Evolutionary conservation across 805 yeast genomes (phyloP), one percentile per base, ranked within the genome.

Genomic region (Kodamaea sagamina): DNA sequence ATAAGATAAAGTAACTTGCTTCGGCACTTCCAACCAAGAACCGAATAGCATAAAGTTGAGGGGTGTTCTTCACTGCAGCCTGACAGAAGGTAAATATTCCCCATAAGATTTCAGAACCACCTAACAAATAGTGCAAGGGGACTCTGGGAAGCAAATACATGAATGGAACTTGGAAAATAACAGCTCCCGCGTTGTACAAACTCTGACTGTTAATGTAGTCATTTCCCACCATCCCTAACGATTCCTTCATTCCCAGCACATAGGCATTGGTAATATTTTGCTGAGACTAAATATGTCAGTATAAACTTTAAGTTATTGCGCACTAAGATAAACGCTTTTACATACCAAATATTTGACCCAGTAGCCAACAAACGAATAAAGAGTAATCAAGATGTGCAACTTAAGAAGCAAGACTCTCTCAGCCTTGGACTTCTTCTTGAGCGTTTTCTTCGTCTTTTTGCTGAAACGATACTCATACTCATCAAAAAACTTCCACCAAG

Each of bases 401-500:
- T 71, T 71, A 17, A 63, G 39, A 11, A 70, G 49, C 19, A 65
- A 58, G 29, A 45, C 53, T 9, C 57, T 58, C 47, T 67, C 74
- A 32, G 41, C 41, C 29, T 12, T n/a, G 12, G 42, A 19, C 26
- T 37, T 36, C 35, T 41, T 19, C 36, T 46, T 46, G 41, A 50
- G 50, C 19, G 29, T 22, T 9, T 34, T 21, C 19, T 25, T 28
- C 3, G 43, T 32, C 13, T 36, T 34, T 8, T 24, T 47, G 46
- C 34, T 36, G 35, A 46, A 39, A 16, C 67, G 44, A 47, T 63
- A 62, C 43, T 63, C 68, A 44, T 55, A 63, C 46, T 63, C 67
- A 46, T 63, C 65, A 36, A 75, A 75, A 46, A 62, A 72, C 21
- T 65, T 67, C 66, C 67, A 74, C 77, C 80, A 76, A 19, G 71